Evolutionary conservation across 352 stramenopile genomes (phyloP), one percentile per base, ranked within the genome.

Genomic region (Phytophthora sansomeana): DNA sequence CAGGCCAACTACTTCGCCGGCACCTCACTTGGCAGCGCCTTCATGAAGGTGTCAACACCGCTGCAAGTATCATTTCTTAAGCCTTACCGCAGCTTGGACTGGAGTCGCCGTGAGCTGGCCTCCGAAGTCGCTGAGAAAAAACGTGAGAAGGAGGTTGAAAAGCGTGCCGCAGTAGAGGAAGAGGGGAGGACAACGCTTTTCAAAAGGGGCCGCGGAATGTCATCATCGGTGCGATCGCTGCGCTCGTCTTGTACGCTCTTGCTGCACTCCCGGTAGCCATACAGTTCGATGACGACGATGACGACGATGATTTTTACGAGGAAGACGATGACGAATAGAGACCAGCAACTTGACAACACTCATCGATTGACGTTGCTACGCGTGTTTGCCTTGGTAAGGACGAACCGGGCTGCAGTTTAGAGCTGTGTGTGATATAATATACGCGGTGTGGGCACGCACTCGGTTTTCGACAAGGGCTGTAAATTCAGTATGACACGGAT

Each of bases 41-140:
- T 93, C 59, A 92, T 93, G 82, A 85, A 92, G 35, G 82, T 93
- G 36, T 65, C 82, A 2, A 35, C 72, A 13, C 65, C 80, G 5
- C 59, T 88, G 46, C 80, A 91, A 32, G 69, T 92, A 14, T 75
- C 81, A 41, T 95, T 95, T 69, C 49, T 95, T 9, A 67, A 88
- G 60, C 88, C 88, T 47, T 96, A 94, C 57, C 80, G 80, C 28
- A 96, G 86, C 60, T 63, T 96, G 24, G 88, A 94, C 63, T 96
- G 88, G 88, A 84, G 85, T 55, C 84, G 85, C 19, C 86, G 86
- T n/a, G 84, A 87, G 46, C 59, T 92, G 17, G 62, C 78, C n/a
- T 66, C 62, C 16, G 81, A 93, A 3, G 62, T 94, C 21, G 72
- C 72, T 5, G 58, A 79, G 52, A 83, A 87, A 43, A 90, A 85